These are phyloP conservation scores for Citrullus amarus DNA, from an alignment of 306 rosid genomes.

Conservation along the genomic window DNA sequence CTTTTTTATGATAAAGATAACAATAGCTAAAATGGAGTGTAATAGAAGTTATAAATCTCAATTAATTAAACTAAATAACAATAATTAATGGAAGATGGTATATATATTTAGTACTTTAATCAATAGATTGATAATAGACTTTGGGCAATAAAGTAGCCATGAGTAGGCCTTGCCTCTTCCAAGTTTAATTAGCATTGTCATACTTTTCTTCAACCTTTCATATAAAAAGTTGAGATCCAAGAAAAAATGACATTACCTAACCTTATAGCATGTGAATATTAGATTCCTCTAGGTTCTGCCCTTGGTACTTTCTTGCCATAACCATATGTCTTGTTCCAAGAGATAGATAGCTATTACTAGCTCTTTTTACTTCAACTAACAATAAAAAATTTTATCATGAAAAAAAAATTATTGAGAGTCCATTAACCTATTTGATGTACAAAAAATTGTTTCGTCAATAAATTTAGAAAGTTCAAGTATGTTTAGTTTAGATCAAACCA, in stretches of 20 bases:
- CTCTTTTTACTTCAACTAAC: neutral
- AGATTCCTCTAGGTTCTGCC: neutral
- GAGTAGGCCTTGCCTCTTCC: neutral
- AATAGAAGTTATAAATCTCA: neutral
- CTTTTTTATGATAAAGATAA: no score
- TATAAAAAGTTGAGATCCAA: neutral
- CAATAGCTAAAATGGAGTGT: neutral
- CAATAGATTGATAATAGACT: neutral
- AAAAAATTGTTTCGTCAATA: neutral
- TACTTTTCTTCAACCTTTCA: neutral
- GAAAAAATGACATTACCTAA: neutral
- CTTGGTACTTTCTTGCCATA: neutral
- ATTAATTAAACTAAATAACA: neutral
- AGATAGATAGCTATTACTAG: neutral
- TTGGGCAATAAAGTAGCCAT: neutral
- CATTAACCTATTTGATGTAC: neutral
- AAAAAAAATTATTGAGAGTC: neutral
- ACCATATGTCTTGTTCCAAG: neutral
- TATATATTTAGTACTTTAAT: neutral
- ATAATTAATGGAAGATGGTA: neutral
- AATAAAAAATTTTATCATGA: neutral
- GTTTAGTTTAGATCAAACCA: no score
- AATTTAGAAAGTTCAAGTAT: neutral
- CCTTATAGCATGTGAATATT: neutral
- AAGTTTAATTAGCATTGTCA: neutral